phyloP scores from a whole-genome alignment of 768 basidiomycete genomes.

The Gelatoporia subvermispora region DNA sequence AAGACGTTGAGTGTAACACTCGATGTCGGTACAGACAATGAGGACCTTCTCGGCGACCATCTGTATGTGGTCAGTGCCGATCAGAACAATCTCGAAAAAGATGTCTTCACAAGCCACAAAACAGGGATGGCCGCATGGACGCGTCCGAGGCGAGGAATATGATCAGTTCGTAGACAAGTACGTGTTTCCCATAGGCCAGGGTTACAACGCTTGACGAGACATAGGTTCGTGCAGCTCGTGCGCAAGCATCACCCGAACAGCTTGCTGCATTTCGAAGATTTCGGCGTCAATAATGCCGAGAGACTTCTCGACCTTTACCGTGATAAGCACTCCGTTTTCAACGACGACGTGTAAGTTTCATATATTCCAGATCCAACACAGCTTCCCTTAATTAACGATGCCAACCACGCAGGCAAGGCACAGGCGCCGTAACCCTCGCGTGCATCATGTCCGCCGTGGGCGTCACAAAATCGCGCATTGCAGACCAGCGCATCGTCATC shows the following conservation, averaged over 20 bases:
- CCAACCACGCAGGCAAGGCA: slow-evolving; percentile 50
- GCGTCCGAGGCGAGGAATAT: slow-evolving; percentile 69
- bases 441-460: slow-evolving; percentile 64
- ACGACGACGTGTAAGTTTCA: slow-evolving; percentile 69
- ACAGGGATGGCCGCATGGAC: slow-evolving; percentile 70
- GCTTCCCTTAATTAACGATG: background rate
- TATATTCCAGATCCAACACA: background rate
- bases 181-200: slow-evolving; percentile 5
- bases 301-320: slow-evolving; percentile 58
- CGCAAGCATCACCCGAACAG: slow-evolving; percentile 61
- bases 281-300: slow-evolving; percentile 74
- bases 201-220: background rate
- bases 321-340: slow-evolving; percentile 64
- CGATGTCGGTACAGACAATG: slow-evolving; percentile 77
- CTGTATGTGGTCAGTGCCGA: slow-evolving; percentile 57
- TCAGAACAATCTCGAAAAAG: background rate
- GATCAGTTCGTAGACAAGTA: slow-evolving; percentile 75
- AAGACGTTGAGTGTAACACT: slow-evolving; percentile 56
- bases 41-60: slow-evolving; percentile 53
- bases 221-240: slow-evolving; percentile 71
- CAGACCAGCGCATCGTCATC: slow-evolving; percentile 72
- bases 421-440: slow-evolving; percentile 70
- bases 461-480: slow-evolving; percentile 59
- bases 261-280: slow-evolving; percentile 83
- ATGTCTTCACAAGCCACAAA: background rate